These are phyloP conservation scores for Exophiala sp. DNA, from an alignment of 2,329 filamentous ascomycete genomes.

Conservation along the genomic window DNA sequence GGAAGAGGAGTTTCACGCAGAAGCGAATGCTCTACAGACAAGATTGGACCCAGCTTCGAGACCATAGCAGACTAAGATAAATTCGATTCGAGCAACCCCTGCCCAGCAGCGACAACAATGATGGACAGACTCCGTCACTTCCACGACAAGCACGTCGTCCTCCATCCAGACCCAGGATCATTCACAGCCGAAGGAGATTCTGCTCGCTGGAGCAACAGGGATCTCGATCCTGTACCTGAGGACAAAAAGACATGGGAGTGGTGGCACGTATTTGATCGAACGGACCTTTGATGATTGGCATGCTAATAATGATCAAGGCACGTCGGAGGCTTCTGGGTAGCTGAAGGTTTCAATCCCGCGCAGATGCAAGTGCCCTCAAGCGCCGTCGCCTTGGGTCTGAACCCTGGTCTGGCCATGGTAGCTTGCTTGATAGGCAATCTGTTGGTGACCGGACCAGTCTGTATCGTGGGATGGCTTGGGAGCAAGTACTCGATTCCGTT, in stretches of 20 bases:
- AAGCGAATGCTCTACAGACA: no score
- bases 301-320: constrained; percentile 32
- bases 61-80: no score
- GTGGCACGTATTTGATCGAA: constrained; percentile 6
- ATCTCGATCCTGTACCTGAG: constrained; percentile 41
- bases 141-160: constrained; percentile 7
- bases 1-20: no score
- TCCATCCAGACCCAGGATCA: constrained; percentile 2
- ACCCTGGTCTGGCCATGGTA: constrained; percentile 16
- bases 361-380: constrained; percentile 54
- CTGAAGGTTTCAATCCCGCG: constrained; percentile 52
- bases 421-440: constrained; percentile 13
- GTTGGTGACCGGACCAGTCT: constrained; percentile 56
- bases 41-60: no score
- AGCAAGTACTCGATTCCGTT: constrained; percentile 42
- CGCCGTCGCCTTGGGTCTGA: constrained; percentile 53
- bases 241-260: constrained; percentile 11
- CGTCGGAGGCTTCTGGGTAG: constrained; percentile 42
- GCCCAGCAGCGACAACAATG: background rate
- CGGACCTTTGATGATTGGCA: background rate
- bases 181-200: constrained; percentile 2
- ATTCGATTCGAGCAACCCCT: background rate
- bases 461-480: constrained; percentile 55
- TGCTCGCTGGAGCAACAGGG: constrained; percentile 43
- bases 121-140: constrained; percentile 9